Base-by-base conservation (phyloP, 768 basidiomycete species). In the Agrocybe pediades region DNA sequence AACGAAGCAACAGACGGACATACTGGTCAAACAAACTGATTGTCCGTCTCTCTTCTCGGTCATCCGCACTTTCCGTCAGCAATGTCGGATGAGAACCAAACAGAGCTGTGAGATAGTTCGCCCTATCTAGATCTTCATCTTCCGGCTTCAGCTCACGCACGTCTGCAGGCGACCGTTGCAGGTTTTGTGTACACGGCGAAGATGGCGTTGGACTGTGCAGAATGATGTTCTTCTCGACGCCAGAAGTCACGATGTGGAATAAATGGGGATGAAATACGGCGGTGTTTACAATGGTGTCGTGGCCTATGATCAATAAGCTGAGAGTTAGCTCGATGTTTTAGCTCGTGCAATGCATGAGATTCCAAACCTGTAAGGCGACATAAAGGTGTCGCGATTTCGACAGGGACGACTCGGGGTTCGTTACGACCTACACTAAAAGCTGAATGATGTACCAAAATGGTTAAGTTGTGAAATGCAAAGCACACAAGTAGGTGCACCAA, bases 271-370 rank as follows among this genome's bases (percentile, higher is more conserved):
- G 92, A 53, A 91, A 82, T 21, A 88, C 68, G 2, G 81, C 74
- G 0, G 84, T 81, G 63, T 93, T 94, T 41, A 92, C 84, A 48
- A 94, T 90, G 1, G 90, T 90, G 36, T 79, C 71, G 64, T 92
- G 90, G 3, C 89, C 88, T 85, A 15, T 21, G 49, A 19, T 24
- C 49, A 41, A 49, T 51, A 9, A 46, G n/a, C n/a, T 21, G 13
- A 48, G 24, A 33, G 19, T 23, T 24, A 20, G n/a, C 7, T 13
- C 9, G 9, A 16, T 15, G 9, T 26, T 26, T 20, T 11, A 3
- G 9, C 17, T 6, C n/a, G n/a, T 2, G 27, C 15, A 20, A 11
- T 43, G 16, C 16, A 43, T 3, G 6, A 16, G 27, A 13, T 16
- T 41, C n/a, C 42, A 2, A 41, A 85, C 88, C 88, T 56, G 75